Base-by-base conservation (phyloP, 225 moss, liverwort and hornwort genomes). In the Neckera pumila region DNA sequence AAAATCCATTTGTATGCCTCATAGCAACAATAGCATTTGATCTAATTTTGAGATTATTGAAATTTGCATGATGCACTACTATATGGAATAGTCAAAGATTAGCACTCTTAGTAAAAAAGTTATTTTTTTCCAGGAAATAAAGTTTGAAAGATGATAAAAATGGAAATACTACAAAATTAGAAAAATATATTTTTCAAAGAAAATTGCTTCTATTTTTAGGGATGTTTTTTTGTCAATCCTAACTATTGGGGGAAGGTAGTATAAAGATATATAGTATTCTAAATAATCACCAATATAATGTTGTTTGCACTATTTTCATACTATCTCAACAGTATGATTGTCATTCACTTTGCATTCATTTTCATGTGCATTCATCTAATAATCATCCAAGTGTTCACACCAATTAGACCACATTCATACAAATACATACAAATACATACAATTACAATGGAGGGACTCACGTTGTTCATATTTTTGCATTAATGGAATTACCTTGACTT, bases 161-260 rank as follows among this genome's bases (percentile, higher is more conserved):
- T 7, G 2, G 4, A 38, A 25, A 0, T 38, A 14, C 14, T 70
- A 1, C 1, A 14, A 40, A 40, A 70, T 13, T 4, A 2, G 1
- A 25, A 69, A 69, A 40, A 4, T 40, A 1, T 40, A 38, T 38
- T 38, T n/a, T 12, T 42, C 42, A 42, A 42, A 42, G 15, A 15
- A 42, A 15, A 26, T 71, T 15, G 3, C 26, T 42, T 71, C 3
- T 42, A 5, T 26, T 42, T 70, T 26, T 4, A 11, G 8, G 25
- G 4, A 40, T 40, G 0, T 40, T 70, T 69, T 69, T 49, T 40
- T 70, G 40, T 2, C 7, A 8, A 70, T 8, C 3, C 4, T 40
- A 4, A 14, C 14, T 3, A 40, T 0, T 1, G 0, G 0, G 0
- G 7, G 25, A 40, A 1, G 1, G 0, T 8, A 70, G 18, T 45